phyloP scores from a whole-genome alignment of 805 yeast species.

The Hanseniaspora thailandica region DNA sequence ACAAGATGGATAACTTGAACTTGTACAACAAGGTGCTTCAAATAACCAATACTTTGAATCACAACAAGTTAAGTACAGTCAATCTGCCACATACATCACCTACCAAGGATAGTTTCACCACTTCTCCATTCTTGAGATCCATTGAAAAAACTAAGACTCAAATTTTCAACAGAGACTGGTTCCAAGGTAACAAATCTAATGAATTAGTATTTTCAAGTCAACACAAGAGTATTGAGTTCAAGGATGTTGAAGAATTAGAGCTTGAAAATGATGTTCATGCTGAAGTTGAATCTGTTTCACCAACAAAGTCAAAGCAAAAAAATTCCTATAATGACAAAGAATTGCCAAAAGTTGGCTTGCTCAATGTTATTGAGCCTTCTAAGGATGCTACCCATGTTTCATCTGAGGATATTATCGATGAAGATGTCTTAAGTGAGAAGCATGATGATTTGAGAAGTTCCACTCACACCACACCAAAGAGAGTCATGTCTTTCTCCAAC shows the following conservation, averaged over 20 bases:
- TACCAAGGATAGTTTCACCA: neutral
- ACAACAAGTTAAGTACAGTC: neutral
- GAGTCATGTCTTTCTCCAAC: neutral
- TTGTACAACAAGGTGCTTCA: conserved; percentile 28
- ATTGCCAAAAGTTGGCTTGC: neutral
- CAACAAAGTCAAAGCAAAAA: neutral
- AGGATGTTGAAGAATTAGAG: neutral
- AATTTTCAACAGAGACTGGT: conserved; percentile 7
- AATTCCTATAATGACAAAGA: neutral
- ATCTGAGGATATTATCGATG: neutral
- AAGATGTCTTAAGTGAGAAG: no score
- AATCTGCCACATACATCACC: neutral
- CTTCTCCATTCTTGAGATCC: conserved; percentile 15
- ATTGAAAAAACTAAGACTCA: conserved; percentile 10
- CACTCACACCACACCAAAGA: neutral
- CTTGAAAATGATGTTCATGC: neutral
- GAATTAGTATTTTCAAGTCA: neutral
- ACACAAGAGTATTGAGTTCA: neutral
- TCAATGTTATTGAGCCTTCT: neutral
- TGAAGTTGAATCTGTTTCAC: neutral
- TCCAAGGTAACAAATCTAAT: neutral
- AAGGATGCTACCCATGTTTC: neutral
- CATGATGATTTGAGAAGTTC: neutral
- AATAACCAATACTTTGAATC: conserved; percentile 23
- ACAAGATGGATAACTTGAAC: conserved; percentile 29